phyloP scores from a whole-genome alignment of 139 green algal genomes.

The Desmodesmus armatus region DNA sequence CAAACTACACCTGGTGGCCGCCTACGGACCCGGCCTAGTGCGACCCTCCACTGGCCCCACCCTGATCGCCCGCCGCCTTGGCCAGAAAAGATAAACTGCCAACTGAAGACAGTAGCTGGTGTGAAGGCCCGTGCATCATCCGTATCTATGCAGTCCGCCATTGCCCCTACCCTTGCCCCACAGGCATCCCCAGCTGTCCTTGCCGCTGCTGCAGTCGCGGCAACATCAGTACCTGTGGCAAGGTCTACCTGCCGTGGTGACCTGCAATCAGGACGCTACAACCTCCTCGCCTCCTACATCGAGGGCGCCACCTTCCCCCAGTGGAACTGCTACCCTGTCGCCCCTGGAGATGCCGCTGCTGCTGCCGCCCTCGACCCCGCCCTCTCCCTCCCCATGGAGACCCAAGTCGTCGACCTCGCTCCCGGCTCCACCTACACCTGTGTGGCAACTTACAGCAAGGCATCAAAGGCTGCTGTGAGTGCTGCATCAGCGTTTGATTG shows the following conservation, averaged over 20 bases:
- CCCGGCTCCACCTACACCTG: conserved; percentile 24
- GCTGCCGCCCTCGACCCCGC: neutral
- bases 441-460: conserved; percentile 27
- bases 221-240: too few species aligned
- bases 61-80: conserved; percentile 2
- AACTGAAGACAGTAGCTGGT: too few species aligned
- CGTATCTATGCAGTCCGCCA: too few species aligned
- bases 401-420: neutral
- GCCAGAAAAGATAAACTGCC: too few species aligned
- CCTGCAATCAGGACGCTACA: conserved; percentile 14
- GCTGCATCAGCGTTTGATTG: neutral
- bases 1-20: neutral
- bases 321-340: conserved; percentile 17
- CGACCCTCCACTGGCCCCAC: neutral
- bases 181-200: too few species aligned
- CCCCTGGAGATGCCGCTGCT: neutral
- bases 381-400: neutral
- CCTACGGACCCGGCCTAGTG: neutral
- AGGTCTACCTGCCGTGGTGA: neutral
- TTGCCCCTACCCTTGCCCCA: too few species aligned
- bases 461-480: neutral
- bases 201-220: neutral
- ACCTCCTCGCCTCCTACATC: conserved; percentile 18
- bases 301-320: conserved; percentile 24
- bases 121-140: too few species aligned